phyloP scores from a whole-genome alignment of 495 filamentous ascomycete species.

The Aspergillus homomorphus region DNA sequence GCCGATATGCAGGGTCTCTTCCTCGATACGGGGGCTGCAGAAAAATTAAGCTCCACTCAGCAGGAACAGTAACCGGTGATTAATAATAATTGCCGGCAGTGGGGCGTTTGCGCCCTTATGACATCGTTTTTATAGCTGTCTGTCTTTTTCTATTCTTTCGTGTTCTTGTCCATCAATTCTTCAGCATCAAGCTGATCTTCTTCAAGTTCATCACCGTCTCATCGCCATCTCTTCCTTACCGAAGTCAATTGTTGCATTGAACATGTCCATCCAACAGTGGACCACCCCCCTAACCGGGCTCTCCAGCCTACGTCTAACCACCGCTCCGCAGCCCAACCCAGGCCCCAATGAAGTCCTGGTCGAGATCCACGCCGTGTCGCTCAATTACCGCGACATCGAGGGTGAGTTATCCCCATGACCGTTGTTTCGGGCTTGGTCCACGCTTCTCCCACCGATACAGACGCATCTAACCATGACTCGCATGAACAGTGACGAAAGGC shows the following conservation, averaged over 20 bases:
- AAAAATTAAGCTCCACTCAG: background rate
- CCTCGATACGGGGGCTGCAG: background rate
- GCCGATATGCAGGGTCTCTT: background rate
- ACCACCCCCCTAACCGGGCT: background rate
- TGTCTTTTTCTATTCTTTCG: background rate
- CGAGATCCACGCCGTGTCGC: conserved; percentile 49
- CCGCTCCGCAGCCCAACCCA: conserved; percentile 38
- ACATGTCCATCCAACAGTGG: conserved; percentile 4
- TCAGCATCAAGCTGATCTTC: background rate
- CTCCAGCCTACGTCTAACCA: background rate
- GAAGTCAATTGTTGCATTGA: background rate
- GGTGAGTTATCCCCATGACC: conserved; percentile 38
- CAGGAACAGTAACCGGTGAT: background rate
- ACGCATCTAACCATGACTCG: background rate
- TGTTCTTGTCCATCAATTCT: background rate
- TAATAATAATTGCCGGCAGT: background rate
- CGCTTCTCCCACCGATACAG: background rate
- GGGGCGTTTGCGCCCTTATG: background rate
- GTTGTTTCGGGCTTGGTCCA: too few relatives aligned
- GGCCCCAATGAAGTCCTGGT: conserved; percentile 54
- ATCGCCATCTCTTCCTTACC: too few relatives aligned
- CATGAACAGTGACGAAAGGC: conserved; percentile 47
- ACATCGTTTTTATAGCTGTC: background rate
- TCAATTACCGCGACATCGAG: conserved; percentile 61
- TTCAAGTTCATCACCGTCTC: too few relatives aligned